Conservation (phyloP, 306 rosid genomes). For the Morella rubra region DNA sequence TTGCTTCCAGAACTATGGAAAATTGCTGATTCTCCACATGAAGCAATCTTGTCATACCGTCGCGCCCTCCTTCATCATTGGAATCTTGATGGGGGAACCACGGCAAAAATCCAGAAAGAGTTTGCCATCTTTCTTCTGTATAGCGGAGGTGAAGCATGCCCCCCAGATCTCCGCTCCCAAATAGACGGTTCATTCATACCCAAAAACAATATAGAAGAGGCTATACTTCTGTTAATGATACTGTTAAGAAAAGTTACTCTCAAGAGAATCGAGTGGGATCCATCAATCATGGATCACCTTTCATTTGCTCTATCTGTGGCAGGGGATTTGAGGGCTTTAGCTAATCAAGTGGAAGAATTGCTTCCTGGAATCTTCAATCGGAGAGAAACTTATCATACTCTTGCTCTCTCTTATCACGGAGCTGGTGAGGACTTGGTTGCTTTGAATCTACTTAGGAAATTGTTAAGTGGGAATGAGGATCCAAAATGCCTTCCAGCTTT, state of each 20-base stretch:
- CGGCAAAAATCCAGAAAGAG: slow-evolving; percentile 76
- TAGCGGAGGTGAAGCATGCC: slow-evolving; percentile 76
- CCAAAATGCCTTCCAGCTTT: slow-evolving; percentile 66
- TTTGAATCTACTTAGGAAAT: slow-evolving; percentile 63
- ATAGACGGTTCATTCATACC: slow-evolving; percentile 80
- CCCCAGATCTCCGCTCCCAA: slow-evolving; percentile 80
- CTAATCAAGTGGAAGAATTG: slow-evolving; percentile 71
- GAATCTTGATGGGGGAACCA: slow-evolving; percentile 64
- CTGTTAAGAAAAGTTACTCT: slow-evolving; percentile 59
- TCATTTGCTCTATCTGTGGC: slow-evolving; percentile 82
- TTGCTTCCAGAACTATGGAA: slow-evolving; percentile 94
- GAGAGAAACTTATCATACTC: slow-evolving; percentile 52
- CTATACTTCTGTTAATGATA: slow-evolving; percentile 86
- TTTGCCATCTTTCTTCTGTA: slow-evolving; percentile 80
- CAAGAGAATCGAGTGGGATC: slow-evolving; percentile 83
- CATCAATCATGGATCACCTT: slow-evolving; percentile 91
- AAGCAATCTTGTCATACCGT: slow-evolving; percentile 73
- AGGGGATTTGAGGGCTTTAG: slow-evolving; percentile 73
- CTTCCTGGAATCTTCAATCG: slow-evolving; percentile 60
- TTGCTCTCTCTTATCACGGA: slow-evolving; percentile 84
- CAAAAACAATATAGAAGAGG: slow-evolving; percentile 85
- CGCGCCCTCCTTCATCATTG: slow-evolving; percentile 68
- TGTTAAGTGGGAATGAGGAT: slow-evolving; percentile 57
- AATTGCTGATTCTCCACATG: slow-evolving; percentile 67
- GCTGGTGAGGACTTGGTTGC: slow-evolving; percentile 70